phyloP scores from a whole-genome alignment of 805 yeast genomes.

The Ogataea pignaliae region DNA sequence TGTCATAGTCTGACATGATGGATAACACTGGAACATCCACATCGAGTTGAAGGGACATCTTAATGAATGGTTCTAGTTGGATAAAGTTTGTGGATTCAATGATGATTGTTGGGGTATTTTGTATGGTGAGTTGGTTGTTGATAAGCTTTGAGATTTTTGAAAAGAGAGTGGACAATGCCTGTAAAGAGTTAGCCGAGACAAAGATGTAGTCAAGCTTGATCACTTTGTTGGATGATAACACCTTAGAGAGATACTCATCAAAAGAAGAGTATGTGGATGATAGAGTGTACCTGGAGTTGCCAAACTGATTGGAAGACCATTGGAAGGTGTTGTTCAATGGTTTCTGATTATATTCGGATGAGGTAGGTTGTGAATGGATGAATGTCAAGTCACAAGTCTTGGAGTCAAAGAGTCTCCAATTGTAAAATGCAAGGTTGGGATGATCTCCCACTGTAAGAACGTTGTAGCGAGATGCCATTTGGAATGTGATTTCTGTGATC shows the following conservation, averaged over 20 bases:
- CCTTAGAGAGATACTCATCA: constrained; percentile 20
- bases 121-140: constrained; percentile 13
- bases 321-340: constrained; percentile 16
- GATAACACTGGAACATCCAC: constrained; percentile 41
- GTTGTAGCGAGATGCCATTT: constrained; percentile 25
- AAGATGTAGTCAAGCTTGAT: constrained; percentile 40
- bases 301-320: constrained; percentile 31
- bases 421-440: constrained; percentile 56
- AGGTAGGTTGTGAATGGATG: constrained; percentile 27
- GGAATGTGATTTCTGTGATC: no score
- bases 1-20: constrained; percentile 59
- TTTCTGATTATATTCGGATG: constrained; percentile 1
- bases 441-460: constrained; percentile 45
- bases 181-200: constrained; percentile 45
- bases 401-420: constrained; percentile 51
- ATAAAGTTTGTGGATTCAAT: constrained; percentile 71
- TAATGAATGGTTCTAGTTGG: constrained; percentile 66
- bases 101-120: constrained; percentile 45
- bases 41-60: constrained; percentile 33
- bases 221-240: constrained; percentile 11
- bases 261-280: constrained; percentile 18
- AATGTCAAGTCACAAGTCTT: constrained; percentile 37
- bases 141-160: constrained; percentile 34
- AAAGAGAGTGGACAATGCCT: constrained; percentile 43
- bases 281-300: constrained; percentile 27